Evolutionary conservation across 1,284 basidiomycete genomes (phyloP).

Genomic region (Pascua sp.): DNA sequence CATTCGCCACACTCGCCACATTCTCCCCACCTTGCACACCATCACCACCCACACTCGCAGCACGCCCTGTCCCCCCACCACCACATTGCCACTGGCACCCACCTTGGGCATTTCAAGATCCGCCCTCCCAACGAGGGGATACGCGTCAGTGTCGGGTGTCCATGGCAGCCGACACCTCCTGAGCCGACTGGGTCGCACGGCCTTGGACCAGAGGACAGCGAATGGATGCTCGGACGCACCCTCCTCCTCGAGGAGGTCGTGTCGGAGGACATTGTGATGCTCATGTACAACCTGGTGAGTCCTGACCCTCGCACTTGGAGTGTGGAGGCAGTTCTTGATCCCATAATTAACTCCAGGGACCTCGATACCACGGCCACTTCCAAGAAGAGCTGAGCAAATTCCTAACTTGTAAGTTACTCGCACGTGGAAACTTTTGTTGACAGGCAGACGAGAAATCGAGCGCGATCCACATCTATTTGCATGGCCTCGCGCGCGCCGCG

Average conservation of each 20-base stretch:
- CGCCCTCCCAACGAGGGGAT: constrained; percentile 10
- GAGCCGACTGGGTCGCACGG: neutral
- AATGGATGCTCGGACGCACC: constrained; percentile 43
- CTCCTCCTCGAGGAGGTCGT: constrained; percentile 45
- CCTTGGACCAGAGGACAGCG: constrained; percentile 40
- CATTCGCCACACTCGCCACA: too few species aligned
- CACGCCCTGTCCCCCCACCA: constrained; percentile 2
- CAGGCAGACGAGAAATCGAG: constrained; percentile 41
- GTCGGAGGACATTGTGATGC: constrained; percentile 43
- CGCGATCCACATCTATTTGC: constrained; percentile 48
- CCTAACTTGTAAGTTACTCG: constrained; percentile 41
- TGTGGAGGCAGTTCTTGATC: too few species aligned
- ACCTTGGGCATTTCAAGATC: constrained; percentile 4
- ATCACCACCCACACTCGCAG: constrained; percentile 1
- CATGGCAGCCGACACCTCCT: neutral
- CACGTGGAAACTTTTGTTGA: too few species aligned
- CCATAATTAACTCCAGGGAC: constrained; percentile 29
- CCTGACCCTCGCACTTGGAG: too few species aligned
- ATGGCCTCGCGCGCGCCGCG: constrained; percentile 31
- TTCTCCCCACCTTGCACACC: neutral
- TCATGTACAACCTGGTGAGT: constrained; percentile 46
- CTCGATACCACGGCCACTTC: constrained; percentile 46
- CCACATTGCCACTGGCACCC: neutral
- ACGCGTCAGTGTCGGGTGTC: constrained; percentile 9
- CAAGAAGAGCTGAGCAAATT: constrained; percentile 48